These are phyloP conservation scores for Tephrocybe sp. DNA, from an alignment of 768 basidiomycete species.

Conservation along the genomic window DNA sequence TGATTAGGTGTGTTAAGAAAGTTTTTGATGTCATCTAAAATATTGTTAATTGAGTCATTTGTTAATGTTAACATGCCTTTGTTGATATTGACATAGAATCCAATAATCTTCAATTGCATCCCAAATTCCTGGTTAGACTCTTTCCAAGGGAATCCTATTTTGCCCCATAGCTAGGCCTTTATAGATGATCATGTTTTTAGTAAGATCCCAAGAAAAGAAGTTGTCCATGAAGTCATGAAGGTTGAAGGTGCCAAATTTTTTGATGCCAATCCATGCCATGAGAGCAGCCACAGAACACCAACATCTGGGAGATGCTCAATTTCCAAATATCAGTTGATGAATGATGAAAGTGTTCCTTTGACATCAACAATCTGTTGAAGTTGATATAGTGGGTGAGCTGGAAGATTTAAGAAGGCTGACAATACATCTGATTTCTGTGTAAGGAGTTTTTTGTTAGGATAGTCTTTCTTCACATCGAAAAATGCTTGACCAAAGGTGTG, in stretches of 20 bases:
- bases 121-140: slow-evolving; percentile 29
- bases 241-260: slow-evolving; percentile 17
- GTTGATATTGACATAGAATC: slow-evolving; percentile 29
- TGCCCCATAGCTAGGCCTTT: slow-evolving; percentile 28
- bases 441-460: slow-evolving; percentile 10
- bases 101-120: slow-evolving; percentile 27
- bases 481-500: slow-evolving; percentile 18
- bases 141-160: slow-evolving; percentile 23
- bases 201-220: slow-evolving; percentile 17
- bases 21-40: slow-evolving; percentile 14
- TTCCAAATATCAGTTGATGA: slow-evolving; percentile 29
- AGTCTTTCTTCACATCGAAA: not conserved
- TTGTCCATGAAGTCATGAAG: slow-evolving; percentile 30
- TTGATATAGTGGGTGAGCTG: slow-evolving; percentile 35
- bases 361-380: slow-evolving; percentile 29
- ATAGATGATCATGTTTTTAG: not conserved
- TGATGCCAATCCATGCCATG: slow-evolving; percentile 24
- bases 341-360: slow-evolving; percentile 25
- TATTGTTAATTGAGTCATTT: slow-evolving; percentile 8
- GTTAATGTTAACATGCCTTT: slow-evolving; percentile 21
- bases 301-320: slow-evolving; percentile 21
- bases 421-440: slow-evolving; percentile 29
- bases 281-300: slow-evolving; percentile 24
- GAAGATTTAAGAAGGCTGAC: slow-evolving; percentile 30
- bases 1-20: not conserved